These are phyloP conservation scores for Pleurotus tuoliensis DNA, from an alignment of 768 basidiomycete species.

Conservation along the genomic window DNA sequence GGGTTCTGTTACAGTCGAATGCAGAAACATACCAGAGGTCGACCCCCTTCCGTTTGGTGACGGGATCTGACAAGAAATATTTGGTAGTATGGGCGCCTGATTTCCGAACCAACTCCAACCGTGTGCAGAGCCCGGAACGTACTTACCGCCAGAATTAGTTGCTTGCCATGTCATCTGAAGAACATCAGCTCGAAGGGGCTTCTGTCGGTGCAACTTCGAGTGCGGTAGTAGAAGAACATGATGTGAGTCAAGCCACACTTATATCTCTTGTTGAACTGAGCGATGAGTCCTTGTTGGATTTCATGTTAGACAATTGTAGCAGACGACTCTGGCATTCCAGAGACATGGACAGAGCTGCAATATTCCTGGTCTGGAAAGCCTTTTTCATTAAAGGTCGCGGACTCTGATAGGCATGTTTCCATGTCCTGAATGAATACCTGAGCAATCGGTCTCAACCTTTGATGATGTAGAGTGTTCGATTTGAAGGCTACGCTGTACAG, in stretches of 20 bases:
- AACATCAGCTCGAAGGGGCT: not conserved
- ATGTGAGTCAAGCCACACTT: too few relatives aligned
- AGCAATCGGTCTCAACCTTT: too few relatives aligned
- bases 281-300: too few relatives aligned
- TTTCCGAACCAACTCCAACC: too few relatives aligned
- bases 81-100: too few relatives aligned
- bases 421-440: too few relatives aligned
- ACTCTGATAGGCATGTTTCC: conserved; percentile 62
- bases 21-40: not conserved
- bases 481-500: conserved; percentile 64
- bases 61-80: too few relatives aligned
- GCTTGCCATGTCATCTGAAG: not conserved
- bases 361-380: conserved; percentile 73
- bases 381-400: conserved; percentile 64
- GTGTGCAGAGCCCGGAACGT: too few relatives aligned
- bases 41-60: not conserved
- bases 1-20: not conserved
- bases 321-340: conserved; percentile 17
- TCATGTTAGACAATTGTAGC: too few relatives aligned
- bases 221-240: too few relatives aligned
- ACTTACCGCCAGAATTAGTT: not conserved
- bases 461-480: conserved; percentile 64
- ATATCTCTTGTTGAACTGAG: not conserved
- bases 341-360: conserved; percentile 58
- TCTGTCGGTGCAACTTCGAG: too few relatives aligned